Base-by-base conservation (phyloP, 2,329 filamentous ascomycete genomes). In the Fusarium sp. region DNA sequence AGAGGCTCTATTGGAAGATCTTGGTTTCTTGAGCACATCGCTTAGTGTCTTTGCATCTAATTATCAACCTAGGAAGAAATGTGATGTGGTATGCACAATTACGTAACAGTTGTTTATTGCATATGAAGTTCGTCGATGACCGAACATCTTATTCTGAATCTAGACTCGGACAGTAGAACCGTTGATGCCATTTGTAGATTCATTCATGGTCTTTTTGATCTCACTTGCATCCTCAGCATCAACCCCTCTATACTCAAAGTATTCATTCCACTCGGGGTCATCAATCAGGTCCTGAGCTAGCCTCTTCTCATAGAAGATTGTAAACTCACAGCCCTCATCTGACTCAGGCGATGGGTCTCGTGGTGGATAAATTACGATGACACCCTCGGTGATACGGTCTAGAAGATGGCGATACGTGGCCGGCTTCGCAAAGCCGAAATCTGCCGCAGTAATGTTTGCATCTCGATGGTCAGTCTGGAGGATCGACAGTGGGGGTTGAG, bases 401-500 rank as follows among this genome's bases (percentile, higher is more conserved):
- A 75, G 71, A 1, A 79, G 65, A 26, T 79, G 77, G 7, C 80
- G 76, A 26, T 79, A 80, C 0, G 74, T 71, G 2, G 60, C 39
- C 2, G 80, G 80, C 43, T 57, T 75, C 0, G 60, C 79, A 31
- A 82, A 81, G 6, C 80, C 80, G 70, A 82, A 82, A 52, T 82
- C 71, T 0, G 74, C 68, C 0, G 46, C 68, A 4, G 67, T 71
- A 7, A 79, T 67, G 6, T 75, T 72, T 0, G 74, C 73, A 24
- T 78, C 76, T 4, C 81, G 76, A 57, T 78, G 77, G 34, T 82
- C 81, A 0, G 80, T 82, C 39, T 76, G 62, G 2, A 80, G 60
- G 7, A 80, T 73, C 2, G 74, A 76, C 63, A 81, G 60, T 5
- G 80, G 79, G 10, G 81, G 80, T 14, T 78, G 71, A 0, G 77